Conservation (phyloP, 352 stramenopile species). For the Pythium brachiatum region DNA sequence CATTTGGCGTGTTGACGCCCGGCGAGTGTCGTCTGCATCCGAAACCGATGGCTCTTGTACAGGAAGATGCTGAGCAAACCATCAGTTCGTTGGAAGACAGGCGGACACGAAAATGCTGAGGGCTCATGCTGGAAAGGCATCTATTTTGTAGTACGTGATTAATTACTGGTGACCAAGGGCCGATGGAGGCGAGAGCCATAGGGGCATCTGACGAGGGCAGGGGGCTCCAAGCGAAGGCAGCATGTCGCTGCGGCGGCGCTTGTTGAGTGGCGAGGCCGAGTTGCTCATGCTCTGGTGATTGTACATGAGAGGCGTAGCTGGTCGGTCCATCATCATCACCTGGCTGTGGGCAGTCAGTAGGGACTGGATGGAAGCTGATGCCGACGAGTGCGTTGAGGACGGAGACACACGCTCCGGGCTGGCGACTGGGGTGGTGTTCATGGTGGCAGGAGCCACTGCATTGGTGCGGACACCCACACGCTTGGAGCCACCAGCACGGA, state of each 20-base stretch:
- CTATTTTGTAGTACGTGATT: background rate
- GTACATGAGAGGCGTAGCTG: slow-evolving; percentile 19
- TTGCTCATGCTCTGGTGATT: slow-evolving; percentile 1
- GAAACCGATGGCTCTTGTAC: background rate
- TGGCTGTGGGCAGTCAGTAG: slow-evolving; percentile 18
- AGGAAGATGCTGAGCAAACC: slow-evolving; percentile 1
- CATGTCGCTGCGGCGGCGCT: slow-evolving; percentile 12
- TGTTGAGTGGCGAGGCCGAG: slow-evolving; percentile 16
- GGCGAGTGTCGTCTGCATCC: background rate
- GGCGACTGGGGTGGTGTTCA: slow-evolving; percentile 6
- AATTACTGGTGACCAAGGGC: slow-evolving; percentile 10
- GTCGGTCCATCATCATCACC: slow-evolving; percentile 19
- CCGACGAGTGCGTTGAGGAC: slow-evolving; percentile 1
- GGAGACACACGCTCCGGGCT: slow-evolving; percentile 9
- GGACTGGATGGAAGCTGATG: slow-evolving; percentile 16
- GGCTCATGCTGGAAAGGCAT: background rate
- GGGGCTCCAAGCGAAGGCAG: background rate
- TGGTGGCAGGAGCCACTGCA: slow-evolving; percentile 20
- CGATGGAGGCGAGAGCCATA: slow-evolving; percentile 19
- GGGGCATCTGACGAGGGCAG: slow-evolving; percentile 15
- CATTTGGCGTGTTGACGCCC: background rate
- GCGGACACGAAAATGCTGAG: too few species aligned
- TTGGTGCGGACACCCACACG: slow-evolving; percentile 55
- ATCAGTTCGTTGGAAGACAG: too few species aligned
- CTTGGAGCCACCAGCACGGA: slow-evolving; percentile 66